Evolutionary conservation across 306 rosid genomes (phyloP), one percentile per base, ranked within the genome.

Genomic region (Quercus agrifolia): DNA sequence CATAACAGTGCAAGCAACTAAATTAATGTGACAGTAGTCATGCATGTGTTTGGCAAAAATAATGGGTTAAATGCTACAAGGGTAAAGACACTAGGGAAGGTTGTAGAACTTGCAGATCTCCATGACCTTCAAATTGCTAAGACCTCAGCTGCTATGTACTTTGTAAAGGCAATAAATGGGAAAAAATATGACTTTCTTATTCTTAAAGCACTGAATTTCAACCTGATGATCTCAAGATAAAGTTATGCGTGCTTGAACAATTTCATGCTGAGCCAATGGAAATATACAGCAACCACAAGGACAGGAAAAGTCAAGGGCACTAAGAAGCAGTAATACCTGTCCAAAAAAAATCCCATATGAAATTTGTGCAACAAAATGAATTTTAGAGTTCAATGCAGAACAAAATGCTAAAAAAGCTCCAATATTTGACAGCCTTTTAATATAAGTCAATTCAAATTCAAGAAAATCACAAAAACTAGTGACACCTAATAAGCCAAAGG

Each of bases 231-330:
- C 12, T 30, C 71, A 51, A 54, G 1, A 56, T 11, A 27, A 66
- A 64, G 70, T 87, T 83, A 94, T 27, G 98, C 97, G 71, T 94
- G 94, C 77, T 94, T 92, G 88, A 94, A 94, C 85, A 94, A 51
- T 80, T 94, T 94, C 97, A 94, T 91, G 88, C 90, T 83, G 71
- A 94, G 97, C 98, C 98, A 91, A 79, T 89, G 97, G 68, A 89
- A 91, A 81, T 92, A 94, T 21, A 89, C 92, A 72, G 94, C 86
- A 56, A 91, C 92, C 75, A 92, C 71, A 31, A 92, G 87, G 33
- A 91, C 89, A 38, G 97, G 97, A 11, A 92, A 86, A 56, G 91
- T 94, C 91, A 92, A 83, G 19, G 97, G 98, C 88, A 91, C 89
- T 71, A 94, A 85, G 86, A 94, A 87, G 92, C 93, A 92, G 70